phyloP scores from a whole-genome alignment of 2,329 filamentous ascomycete genomes.

The Grosmannia huntii region DNA sequence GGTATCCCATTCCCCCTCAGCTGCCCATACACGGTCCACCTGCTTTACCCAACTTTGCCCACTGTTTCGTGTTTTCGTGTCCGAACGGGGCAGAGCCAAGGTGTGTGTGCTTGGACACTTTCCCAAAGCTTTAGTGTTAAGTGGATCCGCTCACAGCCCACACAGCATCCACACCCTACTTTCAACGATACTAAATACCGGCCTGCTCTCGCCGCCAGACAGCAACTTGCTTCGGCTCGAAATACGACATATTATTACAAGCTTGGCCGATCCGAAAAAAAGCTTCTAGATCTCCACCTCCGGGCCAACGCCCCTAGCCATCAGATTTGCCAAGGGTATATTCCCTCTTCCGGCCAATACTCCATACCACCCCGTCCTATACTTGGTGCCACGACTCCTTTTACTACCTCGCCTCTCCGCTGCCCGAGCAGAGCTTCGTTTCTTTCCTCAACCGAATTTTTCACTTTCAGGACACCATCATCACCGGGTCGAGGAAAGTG shows the following conservation, averaged over 20 bases:
- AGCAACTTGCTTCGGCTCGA: not conserved
- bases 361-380: not conserved
- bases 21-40: not conserved
- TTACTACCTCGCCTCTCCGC: not conserved
- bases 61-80: conserved; percentile 7
- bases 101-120: conserved; percentile 11
- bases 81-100: conserved; percentile 3
- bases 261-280: not conserved
- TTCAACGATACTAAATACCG: conserved; percentile 6
- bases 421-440: not conserved
- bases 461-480: not conserved
- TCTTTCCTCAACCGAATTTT: not conserved
- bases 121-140: not conserved
- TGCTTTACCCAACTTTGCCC: not conserved
- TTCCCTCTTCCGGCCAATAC: not conserved
- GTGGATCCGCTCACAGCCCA: conserved; percentile 6
- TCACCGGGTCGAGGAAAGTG: not conserved
- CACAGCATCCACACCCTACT: not conserved
- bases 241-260: not conserved
- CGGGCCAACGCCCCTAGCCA: not conserved
- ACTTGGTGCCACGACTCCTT: not conserved
- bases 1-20: not conserved
- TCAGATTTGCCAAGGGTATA: not conserved
- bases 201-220: not conserved
- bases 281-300: not conserved